Base-by-base conservation (phyloP, 2,329 filamentous ascomycete genomes). In the Rutstroemia sp. region DNA sequence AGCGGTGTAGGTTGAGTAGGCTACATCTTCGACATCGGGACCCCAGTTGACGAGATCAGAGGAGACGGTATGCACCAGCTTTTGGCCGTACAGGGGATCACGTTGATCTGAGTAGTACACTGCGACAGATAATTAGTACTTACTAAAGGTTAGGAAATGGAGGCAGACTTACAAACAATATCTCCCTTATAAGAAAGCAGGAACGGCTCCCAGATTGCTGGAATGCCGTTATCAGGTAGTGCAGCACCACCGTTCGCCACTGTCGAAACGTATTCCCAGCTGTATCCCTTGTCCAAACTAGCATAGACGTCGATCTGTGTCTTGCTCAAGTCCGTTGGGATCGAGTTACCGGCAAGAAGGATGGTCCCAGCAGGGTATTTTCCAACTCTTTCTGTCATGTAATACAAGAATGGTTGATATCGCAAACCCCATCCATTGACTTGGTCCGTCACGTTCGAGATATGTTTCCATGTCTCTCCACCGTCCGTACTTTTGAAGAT, bases 121-220 rank as follows among this genome's bases (percentile, higher is more conserved):
- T 56, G 17, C 41, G 8, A 12, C 34, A 0, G 21, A 37, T 10
- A 27, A 14, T 56, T n/a, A 56, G 48, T 38, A 46, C 44, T 17
- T 27, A 38, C n/a, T 39, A 17, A 16, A 9, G 27, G 6, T n/a
- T 21, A n/a, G 23, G 23, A 19, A 10, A 9, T 14, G 9, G 19
- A 44, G 6, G 25, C 17, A 8, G 6, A 56, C 48, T 51, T 47
- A 56, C 54, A 34, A 38, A 88, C 77, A 17, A 89, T 71, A 51
- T 80, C 73, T 53, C 79, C 75, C 56, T 86, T 71, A 67, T 83
- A 77, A 46, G 77, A 73, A 68, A 82, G 66, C 44, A 89, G 70
- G 68, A 86, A 88, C 0, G 86, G 86, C 68, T 89, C 87, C 86
- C 86, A 89, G 19, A 89, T 81, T 0, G 85, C 83, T 0, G 83